Evolutionary conservation across 306 rosid species (phyloP).

Genomic region (Fragaria ananassa): DNA sequence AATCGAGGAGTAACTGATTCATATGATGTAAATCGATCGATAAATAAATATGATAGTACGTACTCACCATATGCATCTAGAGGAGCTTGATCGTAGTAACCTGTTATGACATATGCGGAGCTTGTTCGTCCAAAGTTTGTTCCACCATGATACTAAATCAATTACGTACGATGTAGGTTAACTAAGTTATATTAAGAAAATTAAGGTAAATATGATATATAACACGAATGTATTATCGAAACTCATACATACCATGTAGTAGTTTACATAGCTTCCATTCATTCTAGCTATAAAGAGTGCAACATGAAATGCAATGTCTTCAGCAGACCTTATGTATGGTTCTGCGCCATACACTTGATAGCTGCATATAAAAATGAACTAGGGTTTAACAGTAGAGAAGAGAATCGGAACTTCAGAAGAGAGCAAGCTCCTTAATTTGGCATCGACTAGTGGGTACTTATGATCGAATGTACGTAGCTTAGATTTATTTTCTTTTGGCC

Average conservation of each 20-base stretch:
- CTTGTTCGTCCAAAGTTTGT: conserved; percentile 68
- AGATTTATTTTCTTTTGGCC: too few relatives aligned
- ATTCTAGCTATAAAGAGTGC: conserved; percentile 75
- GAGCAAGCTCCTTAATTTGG: neutral
- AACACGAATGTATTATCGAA: neutral
- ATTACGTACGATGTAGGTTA: neutral
- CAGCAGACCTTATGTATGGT: conserved; percentile 68
- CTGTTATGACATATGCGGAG: conserved; percentile 50
- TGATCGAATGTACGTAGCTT: too few relatives aligned
- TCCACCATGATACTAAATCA: conserved; percentile 68
- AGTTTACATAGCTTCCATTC: conserved; percentile 78
- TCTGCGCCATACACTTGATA: conserved; percentile 61
- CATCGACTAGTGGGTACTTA: neutral
- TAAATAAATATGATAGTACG: neutral
- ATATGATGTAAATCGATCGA: neutral
- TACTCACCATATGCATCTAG: conserved; percentile 70
- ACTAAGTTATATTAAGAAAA: neutral
- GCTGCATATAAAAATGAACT: conserved; percentile 28
- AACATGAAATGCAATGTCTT: conserved; percentile 80
- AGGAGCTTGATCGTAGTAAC: conserved; percentile 71
- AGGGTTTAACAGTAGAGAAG: neutral
- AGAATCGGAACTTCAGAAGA: neutral
- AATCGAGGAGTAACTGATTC: neutral
- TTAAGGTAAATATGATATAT: neutral
- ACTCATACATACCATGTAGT: conserved; percentile 66